Evolutionary conservation across 176 grass and related monocot genomes (phyloP), one percentile per base, ranked within the genome.

Genomic region (Oryza rufipogon): DNA sequence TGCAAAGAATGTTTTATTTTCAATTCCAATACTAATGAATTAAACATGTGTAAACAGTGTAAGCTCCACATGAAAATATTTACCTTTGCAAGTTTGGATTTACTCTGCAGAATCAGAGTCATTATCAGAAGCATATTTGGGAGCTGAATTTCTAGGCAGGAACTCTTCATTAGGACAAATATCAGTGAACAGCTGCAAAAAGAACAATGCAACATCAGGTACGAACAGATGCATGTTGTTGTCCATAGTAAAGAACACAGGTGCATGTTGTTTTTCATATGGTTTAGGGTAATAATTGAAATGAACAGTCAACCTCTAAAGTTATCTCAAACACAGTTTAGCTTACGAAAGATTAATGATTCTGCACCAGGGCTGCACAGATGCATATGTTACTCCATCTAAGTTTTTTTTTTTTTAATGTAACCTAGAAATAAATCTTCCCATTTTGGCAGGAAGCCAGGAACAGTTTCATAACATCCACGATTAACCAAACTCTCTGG

Each of bases 161-260:
- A 95, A 93, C 70, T 98, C 89, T 65, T 95, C 89, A 33, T 88
- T 49, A 51, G 91, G 87, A 86, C 88, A 98, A 60, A 91, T 92
- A 81, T 83, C 79, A 36, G 88, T 9, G 41, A 98, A 98, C 71
- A 92, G 83, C 96, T 98, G 87, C 64, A 11, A 71, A 48, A 86
- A 79, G 54, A 56, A 85, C 13, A 60, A 71, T 15, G 52, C 56
- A 66, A 52, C 34, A 76, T 92, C 47, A 89, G 82, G 23, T 73
- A 36, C 66, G 28, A 13, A 67, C 38, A 74, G 44, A 61, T 68
- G 74, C 9, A 19, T 68, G 20, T 6, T 69, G 80, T 58, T 32
- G 51, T 16, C 16, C 20, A 17, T 7, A 38, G 36, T 38, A 38
- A 38, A 38, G 46, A 13, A 66, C 36, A 28, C 28, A 74, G 63